Conservation (phyloP, 805 yeast species). For the Torulaspora quercuum region DNA sequence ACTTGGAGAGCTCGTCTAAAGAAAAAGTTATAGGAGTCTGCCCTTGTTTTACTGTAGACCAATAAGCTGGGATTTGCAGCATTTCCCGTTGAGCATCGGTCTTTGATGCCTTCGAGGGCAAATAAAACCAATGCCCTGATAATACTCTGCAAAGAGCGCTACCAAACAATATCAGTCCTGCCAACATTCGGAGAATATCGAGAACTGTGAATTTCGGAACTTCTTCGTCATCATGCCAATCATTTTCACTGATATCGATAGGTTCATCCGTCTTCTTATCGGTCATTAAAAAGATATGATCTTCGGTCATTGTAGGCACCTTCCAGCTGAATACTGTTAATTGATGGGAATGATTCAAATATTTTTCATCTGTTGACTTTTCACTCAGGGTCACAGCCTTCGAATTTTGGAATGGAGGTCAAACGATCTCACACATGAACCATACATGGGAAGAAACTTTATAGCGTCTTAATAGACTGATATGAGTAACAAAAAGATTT, state of each 20-base stretch:
- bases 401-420: no score
- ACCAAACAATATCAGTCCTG: constrained; percentile 16
- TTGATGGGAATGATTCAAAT: no score
- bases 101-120: neutral
- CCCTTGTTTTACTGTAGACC: constrained; percentile 12
- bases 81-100: neutral
- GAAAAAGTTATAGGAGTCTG: constrained; percentile 15
- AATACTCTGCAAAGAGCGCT: constrained; percentile 12
- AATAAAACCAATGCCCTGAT: constrained; percentile 14
- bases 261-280: constrained; percentile 11
- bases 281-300: neutral
- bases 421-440: no score
- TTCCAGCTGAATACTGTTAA: no score
- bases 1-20: constrained; percentile 14
- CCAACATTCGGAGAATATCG: constrained; percentile 21
- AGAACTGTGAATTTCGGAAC: constrained; percentile 15
- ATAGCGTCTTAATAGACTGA: no score
- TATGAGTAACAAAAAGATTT: no score
- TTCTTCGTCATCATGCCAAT: constrained; percentile 8
- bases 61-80: constrained; percentile 15
- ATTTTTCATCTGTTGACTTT: no score
- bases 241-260: constrained; percentile 2
- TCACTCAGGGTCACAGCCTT: no score
- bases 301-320: neutral
- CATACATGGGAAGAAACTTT: no score